Evolutionary conservation across 176 grass and related monocot genomes (phyloP).

Genomic region (Canna indica): DNA sequence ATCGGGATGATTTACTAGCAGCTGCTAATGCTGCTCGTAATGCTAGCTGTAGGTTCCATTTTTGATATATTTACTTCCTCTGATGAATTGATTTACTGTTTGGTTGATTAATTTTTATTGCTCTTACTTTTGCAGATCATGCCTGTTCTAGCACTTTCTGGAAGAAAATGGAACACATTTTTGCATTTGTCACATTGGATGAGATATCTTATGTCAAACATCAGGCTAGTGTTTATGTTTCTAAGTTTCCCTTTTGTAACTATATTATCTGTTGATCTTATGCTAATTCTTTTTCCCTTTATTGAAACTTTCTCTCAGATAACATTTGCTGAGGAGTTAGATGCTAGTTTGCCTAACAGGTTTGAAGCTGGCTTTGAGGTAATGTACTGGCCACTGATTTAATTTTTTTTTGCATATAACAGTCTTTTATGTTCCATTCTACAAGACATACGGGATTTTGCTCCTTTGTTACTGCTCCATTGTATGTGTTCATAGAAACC

Average conservation of each 20-base stretch:
- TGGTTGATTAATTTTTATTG: not conserved
- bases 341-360: slow-evolving; percentile 46
- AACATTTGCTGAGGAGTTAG: slow-evolving; percentile 64
- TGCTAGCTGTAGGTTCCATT: slow-evolving; percentile 39
- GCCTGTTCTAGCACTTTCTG: slow-evolving; percentile 66
- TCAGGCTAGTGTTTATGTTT: slow-evolving; percentile 38
- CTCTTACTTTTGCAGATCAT: slow-evolving; percentile 33
- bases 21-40: slow-evolving; percentile 63
- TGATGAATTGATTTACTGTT: not conserved
- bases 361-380: slow-evolving; percentile 32
- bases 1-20: slow-evolving; percentile 67
- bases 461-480: not conserved
- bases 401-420: too few relatives aligned
- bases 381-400: slow-evolving; percentile 13
- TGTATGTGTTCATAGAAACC: too few relatives aligned
- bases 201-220: slow-evolving; percentile 54
- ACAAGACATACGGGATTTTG: not conserved
- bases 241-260: not conserved
- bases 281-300: slow-evolving; percentile 4
- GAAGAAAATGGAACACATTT: slow-evolving; percentile 83
- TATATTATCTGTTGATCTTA: not conserved
- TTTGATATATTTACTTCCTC: slow-evolving; percentile 15
- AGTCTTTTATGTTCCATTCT: too few relatives aligned
- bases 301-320: slow-evolving; percentile 32
- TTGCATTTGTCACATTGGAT: slow-evolving; percentile 41